Percentiles rank a stretch among this genome's conserved stretches.
These are phyloP conservation scores for Sphaerulina populicola DNA, from an alignment of 2,329 filamentous ascomycete genomes.

Conservation along the genomic window DNA sequence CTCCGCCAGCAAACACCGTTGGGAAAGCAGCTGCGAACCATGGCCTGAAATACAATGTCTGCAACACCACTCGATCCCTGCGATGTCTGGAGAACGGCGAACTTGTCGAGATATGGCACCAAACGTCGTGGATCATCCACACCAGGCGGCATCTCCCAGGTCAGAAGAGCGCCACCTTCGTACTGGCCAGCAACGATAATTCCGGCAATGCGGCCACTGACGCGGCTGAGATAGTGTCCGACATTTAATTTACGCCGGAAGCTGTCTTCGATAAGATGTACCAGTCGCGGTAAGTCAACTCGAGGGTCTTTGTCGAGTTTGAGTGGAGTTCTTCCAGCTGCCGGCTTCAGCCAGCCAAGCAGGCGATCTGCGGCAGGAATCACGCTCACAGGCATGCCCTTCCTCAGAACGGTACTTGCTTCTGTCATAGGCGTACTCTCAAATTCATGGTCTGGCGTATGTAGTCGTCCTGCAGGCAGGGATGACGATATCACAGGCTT, in stretches of 20 bases:
- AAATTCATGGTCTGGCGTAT: constrained; percentile 19
- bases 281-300: constrained; percentile 73
- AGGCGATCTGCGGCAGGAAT: constrained; percentile 59
- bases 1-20: constrained; percentile 87
- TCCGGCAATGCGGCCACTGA: constrained; percentile 73
- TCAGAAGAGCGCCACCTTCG: constrained; percentile 88
- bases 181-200: constrained; percentile 94
- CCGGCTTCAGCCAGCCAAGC: constrained; percentile 59
- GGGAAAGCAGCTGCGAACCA: constrained; percentile 84
- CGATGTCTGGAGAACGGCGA: constrained; percentile 78
- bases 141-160: constrained; percentile 70
- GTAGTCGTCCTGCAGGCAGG: constrained; percentile 62
- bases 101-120: constrained; percentile 94
- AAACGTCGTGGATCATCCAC: constrained; percentile 48
- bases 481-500: constrained; percentile 90
- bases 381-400: constrained; percentile 80
- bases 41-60: constrained; percentile 91
- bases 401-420: constrained; percentile 71
- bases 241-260: constrained; percentile 80
- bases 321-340: constrained; percentile 52
- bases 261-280: constrained; percentile 86
- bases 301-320: constrained; percentile 63
- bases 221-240: constrained; percentile 70
- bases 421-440: constrained; percentile 28
- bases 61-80: constrained; percentile 82